Evolutionary conservation across 2,329 filamentous ascomycete species (phyloP).

Genomic region (Ilyonectria robusta): DNA sequence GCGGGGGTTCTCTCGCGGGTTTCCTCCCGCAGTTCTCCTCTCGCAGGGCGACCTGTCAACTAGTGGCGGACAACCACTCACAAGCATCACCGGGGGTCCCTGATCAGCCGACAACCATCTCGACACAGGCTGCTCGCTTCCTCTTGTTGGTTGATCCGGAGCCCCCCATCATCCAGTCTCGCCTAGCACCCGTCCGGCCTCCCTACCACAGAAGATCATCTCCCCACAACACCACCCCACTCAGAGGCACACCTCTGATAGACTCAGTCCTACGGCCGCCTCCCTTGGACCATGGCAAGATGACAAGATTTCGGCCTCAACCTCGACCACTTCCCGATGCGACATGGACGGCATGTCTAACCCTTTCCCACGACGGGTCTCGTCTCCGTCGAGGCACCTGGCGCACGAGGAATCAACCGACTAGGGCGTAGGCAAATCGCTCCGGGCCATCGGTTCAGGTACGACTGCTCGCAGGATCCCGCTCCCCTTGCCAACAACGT

Average conservation of each 20-base stretch:
- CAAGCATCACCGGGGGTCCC: conserved; percentile 6
- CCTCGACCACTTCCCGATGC: conserved; percentile 11
- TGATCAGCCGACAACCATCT: conserved; percentile 12
- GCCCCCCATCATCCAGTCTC: conserved; percentile 6
- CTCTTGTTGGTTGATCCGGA: conserved; percentile 12
- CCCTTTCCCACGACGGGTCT: conserved; percentile 2
- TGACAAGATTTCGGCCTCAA: not conserved
- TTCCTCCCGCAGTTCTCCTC: not conserved
- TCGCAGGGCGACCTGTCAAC: not conserved
- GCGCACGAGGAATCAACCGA: not conserved
- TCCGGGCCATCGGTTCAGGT: not conserved
- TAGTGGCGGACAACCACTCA: not conserved
- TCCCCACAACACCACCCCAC: conserved; percentile 17
- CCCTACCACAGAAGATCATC: conserved; percentile 20
- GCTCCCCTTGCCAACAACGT: conserved; percentile 23
- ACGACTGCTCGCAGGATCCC: not conserved
- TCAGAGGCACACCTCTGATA: not conserved
- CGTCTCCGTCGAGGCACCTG: not conserved
- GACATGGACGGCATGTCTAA: conserved; percentile 8
- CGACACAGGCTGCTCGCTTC: not conserved
- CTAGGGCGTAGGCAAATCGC: not conserved
- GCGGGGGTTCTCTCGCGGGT: conserved; percentile 1
- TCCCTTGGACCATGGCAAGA: not conserved
- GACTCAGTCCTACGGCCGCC: not conserved
- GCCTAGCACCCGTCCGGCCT: not conserved